Conservation (phyloP, 495 filamentous ascomycete genomes). For the Jackrogersella minutella region DNA sequence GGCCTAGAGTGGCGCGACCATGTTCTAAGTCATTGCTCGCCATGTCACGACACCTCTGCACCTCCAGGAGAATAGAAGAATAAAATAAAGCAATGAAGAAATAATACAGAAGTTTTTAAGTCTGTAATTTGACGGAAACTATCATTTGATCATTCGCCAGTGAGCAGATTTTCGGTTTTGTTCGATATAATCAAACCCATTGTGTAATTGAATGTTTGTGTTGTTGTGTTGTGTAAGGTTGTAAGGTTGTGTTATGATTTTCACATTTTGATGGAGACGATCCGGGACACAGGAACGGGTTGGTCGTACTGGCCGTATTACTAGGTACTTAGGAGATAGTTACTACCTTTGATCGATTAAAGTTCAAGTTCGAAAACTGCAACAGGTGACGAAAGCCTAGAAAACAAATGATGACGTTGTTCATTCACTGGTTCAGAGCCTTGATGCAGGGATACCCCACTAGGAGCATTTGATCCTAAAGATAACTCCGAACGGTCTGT, state of each 20-base stretch:
- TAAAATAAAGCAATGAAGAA: too few relatives aligned
- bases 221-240: too few relatives aligned
- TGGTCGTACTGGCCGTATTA: not conserved
- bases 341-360: conserved; percentile 29
- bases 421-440: conserved; percentile 13
- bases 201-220: not conserved
- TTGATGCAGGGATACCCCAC: conserved; percentile 27
- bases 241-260: not conserved
- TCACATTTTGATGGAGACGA: conserved; percentile 15
- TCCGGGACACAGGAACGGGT: not conserved
- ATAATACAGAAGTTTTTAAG: not conserved
- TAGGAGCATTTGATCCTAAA: conserved; percentile 23
- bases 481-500: conserved; percentile 7
- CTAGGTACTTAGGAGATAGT: too few relatives aligned
- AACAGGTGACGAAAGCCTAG: conserved; percentile 40
- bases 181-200: conserved; percentile 24
- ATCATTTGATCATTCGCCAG: conserved; percentile 23
- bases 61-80: not conserved
- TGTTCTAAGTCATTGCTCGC: conserved; percentile 31
- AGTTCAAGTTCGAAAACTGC: not conserved
- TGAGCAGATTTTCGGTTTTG: conserved; percentile 11
- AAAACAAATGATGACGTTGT: conserved; percentile 33
- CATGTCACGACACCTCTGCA: conserved; percentile 28
- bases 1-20: conserved; percentile 24
- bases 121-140: conserved; percentile 13